Evolutionary conservation across 352 stramenopile genomes (phyloP).

Genomic region (Phytophthora palmivora): DNA sequence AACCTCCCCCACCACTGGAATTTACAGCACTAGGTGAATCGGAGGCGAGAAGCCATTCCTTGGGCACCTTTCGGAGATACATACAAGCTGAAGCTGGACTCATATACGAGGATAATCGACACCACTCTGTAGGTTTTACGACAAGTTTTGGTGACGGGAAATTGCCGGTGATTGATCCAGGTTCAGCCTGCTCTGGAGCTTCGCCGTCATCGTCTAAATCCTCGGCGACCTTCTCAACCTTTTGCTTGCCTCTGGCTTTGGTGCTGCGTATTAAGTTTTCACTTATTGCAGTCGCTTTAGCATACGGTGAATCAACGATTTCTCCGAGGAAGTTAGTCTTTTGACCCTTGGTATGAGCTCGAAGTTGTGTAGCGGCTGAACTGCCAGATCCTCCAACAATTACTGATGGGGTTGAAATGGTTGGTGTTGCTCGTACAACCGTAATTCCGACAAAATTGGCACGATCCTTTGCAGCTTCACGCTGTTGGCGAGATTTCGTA

Average conservation of each 20-base stretch:
- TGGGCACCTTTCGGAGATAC: constrained; percentile 69
- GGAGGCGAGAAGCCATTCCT: constrained; percentile 60
- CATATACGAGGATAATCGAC: constrained; percentile 64
- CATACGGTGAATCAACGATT: constrained; percentile 55
- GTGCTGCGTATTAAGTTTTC: constrained; percentile 30
- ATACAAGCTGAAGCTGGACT: constrained; percentile 61
- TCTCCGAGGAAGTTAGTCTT: constrained; percentile 82
- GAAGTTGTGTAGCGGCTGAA: constrained; percentile 43
- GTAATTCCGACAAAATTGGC: constrained; percentile 70
- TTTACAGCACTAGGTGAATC: constrained; percentile 26
- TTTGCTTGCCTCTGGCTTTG: constrained; percentile 23
- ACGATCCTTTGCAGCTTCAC: constrained; percentile 67
- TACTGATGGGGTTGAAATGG: constrained; percentile 8
- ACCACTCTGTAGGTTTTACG: constrained; percentile 82
- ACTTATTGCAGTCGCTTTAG: constrained; percentile 41
- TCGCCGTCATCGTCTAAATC: constrained; percentile 31
- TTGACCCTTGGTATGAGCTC: constrained; percentile 52
- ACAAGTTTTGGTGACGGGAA: constrained; percentile 71
- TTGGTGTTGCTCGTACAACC: constrained; percentile 41
- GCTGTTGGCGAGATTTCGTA: constrained; percentile 54
- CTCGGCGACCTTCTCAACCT: constrained; percentile 18
- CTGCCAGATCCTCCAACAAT: constrained; percentile 22
- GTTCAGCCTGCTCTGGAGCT: constrained; percentile 13
- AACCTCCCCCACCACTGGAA: constrained; percentile 43
- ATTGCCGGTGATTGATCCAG: constrained; percentile 2